A percentile compares a stretch with the other conserved stretches of the same genome.
phyloP scores from a whole-genome alignment of 805 yeast species.

The Starmerella floricola region DNA sequence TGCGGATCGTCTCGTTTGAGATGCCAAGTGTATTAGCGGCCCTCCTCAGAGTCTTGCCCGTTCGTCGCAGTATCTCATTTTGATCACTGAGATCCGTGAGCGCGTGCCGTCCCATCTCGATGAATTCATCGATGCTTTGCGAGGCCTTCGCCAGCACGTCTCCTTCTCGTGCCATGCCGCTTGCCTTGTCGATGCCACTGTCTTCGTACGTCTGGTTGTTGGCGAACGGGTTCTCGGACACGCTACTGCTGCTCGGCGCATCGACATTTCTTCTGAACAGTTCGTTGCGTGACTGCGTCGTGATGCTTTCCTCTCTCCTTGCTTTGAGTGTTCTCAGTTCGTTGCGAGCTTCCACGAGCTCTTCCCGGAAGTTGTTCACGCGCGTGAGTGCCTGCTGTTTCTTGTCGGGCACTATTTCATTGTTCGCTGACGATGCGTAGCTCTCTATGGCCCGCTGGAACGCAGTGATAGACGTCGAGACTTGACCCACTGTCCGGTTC shows the following conservation, averaged over 20 bases:
- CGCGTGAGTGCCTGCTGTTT: constrained; percentile 49
- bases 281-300: constrained; percentile 39
- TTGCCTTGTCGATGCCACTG: constrained; percentile 32
- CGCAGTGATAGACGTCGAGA: constrained; percentile 67
- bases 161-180: constrained; percentile 61
- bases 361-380: constrained; percentile 41
- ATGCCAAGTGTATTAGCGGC: constrained; percentile 75
- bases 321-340: constrained; percentile 44
- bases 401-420: constrained; percentile 44
- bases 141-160: constrained; percentile 50
- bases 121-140: constrained; percentile 73
- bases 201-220: constrained; percentile 1
- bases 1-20: constrained; percentile 68
- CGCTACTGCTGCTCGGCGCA: background rate
- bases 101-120: constrained; percentile 80
- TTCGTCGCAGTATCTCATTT: constrained; percentile 51
- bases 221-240: constrained; percentile 27
- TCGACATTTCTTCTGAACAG: constrained; percentile 34
- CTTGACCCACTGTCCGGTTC: constrained; percentile 58
- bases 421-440: constrained; percentile 45
- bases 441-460: constrained; percentile 66
- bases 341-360: constrained; percentile 34
- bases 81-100: constrained; percentile 79
- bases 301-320: constrained; percentile 43
- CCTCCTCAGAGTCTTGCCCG: constrained; percentile 53